Base-by-base conservation (phyloP, 2,329 filamentous ascomycete species). In the Dactylellina sp. region DNA sequence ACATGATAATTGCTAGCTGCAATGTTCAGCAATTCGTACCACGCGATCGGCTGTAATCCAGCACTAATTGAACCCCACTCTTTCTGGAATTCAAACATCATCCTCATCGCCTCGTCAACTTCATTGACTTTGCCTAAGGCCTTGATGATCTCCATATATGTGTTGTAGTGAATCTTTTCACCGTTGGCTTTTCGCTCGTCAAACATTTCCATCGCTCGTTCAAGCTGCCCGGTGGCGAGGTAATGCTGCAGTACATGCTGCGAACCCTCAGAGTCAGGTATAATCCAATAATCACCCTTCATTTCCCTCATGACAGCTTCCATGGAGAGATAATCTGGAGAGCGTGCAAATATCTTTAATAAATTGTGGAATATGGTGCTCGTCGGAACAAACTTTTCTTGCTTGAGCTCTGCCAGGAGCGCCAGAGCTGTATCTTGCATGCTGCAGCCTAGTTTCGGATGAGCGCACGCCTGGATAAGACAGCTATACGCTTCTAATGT, bases 291-390 rank as follows among this genome's bases (percentile, higher is more conserved):
- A 75, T 87, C 85, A 64, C 87, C 84, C 78, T 87, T 87, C 90
- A 95, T 92, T 64, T 89, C 88, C 62, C 87, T 83, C 40, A 97
- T 82, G 2, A 97, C 85, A 37, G 89, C 85, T 60, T 87, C 86
- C 37, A 93, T 88, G 22, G 95, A 82, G 4, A 92, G 77, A 77
- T 96, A 94, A 81, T 98, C 91, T 0, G 94, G 92, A 80, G 98
- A 95, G 7, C 95, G 87, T 0, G 91, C 87, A 22, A 97, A 84
- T 3, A 87, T 89, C 80, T 88, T 87, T 40, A 97, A 82, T 1
- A 89, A 87, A 75, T 87, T 87, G 80, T 93, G 89, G 78, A 91
- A 94, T 1, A 91, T 85, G 2, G 84, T 84, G 0, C 85, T 84
- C 76, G 92, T 91, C 6, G 88, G 84, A 44, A 86, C 82, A 47